Evolutionary conservation across 495 filamentous ascomycete species (phyloP).

Genomic region (Lentithecium fluviatile): DNA sequence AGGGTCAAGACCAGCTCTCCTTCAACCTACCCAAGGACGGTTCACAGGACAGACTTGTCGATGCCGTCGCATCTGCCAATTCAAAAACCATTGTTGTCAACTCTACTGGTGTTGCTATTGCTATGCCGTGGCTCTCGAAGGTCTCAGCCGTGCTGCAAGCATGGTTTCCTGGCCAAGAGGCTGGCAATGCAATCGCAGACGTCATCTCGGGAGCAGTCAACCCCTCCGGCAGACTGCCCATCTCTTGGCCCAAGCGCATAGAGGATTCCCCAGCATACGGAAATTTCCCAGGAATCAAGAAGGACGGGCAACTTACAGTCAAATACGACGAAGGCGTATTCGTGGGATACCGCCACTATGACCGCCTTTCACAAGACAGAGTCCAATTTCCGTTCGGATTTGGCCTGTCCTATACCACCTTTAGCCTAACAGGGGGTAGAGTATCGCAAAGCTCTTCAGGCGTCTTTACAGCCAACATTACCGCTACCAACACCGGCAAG

Average conservation of each 20-base stretch:
- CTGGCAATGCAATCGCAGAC: conserved; percentile 57
- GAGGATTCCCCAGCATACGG: conserved; percentile 33
- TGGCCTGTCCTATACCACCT: conserved; percentile 27
- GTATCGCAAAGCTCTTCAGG: neutral
- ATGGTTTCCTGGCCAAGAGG: conserved; percentile 33
- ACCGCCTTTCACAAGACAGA: conserved; percentile 7
- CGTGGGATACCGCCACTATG: conserved; percentile 33
- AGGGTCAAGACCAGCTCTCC: conserved; percentile 26
- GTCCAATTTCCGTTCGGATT: conserved; percentile 29
- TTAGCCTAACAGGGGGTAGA: conserved; percentile 2
- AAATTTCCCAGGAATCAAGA: conserved; percentile 25
- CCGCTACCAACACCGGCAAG: conserved; percentile 17
- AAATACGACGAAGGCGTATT: conserved; percentile 30
- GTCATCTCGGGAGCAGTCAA: conserved; percentile 57
- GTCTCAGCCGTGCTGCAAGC: conserved; percentile 24
- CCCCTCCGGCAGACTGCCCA: conserved; percentile 56
- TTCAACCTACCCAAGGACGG: conserved; percentile 23
- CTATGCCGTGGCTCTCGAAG: conserved; percentile 22
- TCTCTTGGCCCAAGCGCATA: conserved; percentile 52
- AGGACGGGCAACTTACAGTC: conserved; percentile 20
- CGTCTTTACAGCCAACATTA: conserved; percentile 6
- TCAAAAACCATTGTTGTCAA: conserved; percentile 30
- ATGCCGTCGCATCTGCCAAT: conserved; percentile 25
- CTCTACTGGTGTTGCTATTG: conserved; percentile 25
- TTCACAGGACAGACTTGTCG: conserved; percentile 31